Percentiles rank a stretch among this genome's conserved stretches.
Evolutionary conservation across 352 stramenopile genomes (phyloP).

Genomic region (Plasmopara muralis): DNA sequence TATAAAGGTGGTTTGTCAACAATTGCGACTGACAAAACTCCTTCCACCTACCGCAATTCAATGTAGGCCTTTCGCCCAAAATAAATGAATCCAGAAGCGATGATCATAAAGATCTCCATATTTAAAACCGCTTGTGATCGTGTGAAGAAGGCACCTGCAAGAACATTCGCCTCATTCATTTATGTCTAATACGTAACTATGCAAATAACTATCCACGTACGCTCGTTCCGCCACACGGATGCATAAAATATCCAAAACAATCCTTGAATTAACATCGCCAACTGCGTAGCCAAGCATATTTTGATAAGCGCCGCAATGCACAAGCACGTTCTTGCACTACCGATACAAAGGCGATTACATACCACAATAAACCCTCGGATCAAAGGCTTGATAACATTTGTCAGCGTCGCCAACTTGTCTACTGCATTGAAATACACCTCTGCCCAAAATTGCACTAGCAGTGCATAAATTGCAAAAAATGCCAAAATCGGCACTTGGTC

Average conservation of each 20-base stretch:
- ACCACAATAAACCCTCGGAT: constrained; percentile 61
- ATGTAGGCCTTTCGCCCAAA: constrained; percentile 77
- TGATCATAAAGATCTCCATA: constrained; percentile 72
- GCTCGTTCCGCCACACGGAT: constrained; percentile 59
- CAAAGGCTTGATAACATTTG: constrained; percentile 59
- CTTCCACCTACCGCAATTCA: constrained; percentile 47
- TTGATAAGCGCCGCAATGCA: not conserved
- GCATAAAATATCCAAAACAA: constrained; percentile 79
- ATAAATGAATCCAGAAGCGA: constrained; percentile 68
- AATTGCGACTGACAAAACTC: no score
- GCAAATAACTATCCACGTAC: constrained; percentile 27
- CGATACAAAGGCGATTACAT: constrained; percentile 4
- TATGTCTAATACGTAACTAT: not conserved
- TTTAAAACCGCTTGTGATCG: constrained; percentile 73
- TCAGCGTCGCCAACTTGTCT: constrained; percentile 57
- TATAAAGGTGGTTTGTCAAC: not conserved
- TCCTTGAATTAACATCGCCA: constrained; percentile 50
- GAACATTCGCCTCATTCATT: not conserved
- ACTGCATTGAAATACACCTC: constrained; percentile 88
- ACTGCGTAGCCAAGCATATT: constrained; percentile 17
- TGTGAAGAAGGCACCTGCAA: constrained; percentile 71
- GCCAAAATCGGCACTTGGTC: constrained; percentile 78
- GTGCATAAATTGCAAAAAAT: constrained; percentile 74
- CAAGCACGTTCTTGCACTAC: no score
- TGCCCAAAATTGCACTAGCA: constrained; percentile 85